A percentile compares a stretch with the other conserved stretches of the same genome.
phyloP scores from a whole-genome alignment of 2,329 filamentous ascomycete species.

The Paecilomyces formosus region DNA sequence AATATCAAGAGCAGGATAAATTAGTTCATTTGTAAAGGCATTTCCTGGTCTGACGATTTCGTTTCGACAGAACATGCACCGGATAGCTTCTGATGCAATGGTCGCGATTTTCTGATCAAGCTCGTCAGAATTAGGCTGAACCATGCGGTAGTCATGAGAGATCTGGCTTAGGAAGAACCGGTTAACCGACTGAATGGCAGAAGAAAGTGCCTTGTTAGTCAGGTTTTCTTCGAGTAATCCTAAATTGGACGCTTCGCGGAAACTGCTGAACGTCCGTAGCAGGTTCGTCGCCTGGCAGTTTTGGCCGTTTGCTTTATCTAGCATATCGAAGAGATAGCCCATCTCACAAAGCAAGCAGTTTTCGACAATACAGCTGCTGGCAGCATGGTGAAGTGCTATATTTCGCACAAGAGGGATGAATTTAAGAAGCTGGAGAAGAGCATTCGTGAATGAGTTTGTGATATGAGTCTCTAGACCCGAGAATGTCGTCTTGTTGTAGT shows the following conservation, averaged over 20 bases:
- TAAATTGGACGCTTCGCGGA: constrained; percentile 68
- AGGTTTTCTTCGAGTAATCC: constrained; percentile 80
- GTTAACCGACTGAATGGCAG: constrained; percentile 78
- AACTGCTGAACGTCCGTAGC: constrained; percentile 77
- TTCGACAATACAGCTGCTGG: constrained; percentile 74
- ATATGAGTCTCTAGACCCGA: constrained; percentile 96
- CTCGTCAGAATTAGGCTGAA: constrained; percentile 52
- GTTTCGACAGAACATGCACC: constrained; percentile 79
- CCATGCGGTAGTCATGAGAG: constrained; percentile 64
- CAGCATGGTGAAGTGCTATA: constrained; percentile 78
- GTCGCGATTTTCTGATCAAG: constrained; percentile 60
- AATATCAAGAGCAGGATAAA: constrained; percentile 60
- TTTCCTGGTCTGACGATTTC: constrained; percentile 75
- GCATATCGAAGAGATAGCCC: constrained; percentile 94
- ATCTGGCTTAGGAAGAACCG: constrained; percentile 81
- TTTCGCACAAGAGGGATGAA: constrained; percentile 88
- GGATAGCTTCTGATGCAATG: constrained; percentile 50
- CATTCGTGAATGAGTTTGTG: constrained; percentile 90
- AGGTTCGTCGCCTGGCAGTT: constrained; percentile 97
- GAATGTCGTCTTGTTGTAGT: constrained; percentile 87
- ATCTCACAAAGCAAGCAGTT: constrained; percentile 87
- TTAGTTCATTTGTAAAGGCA: constrained; percentile 75
- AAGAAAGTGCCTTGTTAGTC: constrained; percentile 63
- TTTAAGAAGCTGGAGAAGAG: constrained; percentile 81
- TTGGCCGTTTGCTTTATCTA: constrained; percentile 87